Base-by-base conservation (phyloP, 2,329 filamentous ascomycete species). In the Fusarium acutatum region DNA sequence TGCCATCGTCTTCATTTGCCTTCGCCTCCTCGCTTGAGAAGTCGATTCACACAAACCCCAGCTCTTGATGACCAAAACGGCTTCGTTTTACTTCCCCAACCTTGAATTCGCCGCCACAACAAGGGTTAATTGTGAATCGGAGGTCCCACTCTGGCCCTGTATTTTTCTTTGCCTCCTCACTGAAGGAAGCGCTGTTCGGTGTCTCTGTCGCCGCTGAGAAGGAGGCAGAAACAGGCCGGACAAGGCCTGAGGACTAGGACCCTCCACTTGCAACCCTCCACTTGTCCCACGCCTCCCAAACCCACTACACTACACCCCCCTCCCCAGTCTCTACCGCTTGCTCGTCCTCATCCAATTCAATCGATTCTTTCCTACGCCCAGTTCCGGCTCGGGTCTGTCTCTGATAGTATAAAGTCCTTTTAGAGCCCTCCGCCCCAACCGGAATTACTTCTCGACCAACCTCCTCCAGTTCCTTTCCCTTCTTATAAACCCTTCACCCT, bases 371-470 rank as follows among this genome's bases (percentile, higher is more conserved):
- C 56, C 60, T 65, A 69, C 52, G 57, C 66, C 73, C 71, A 67
- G 67, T 67, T 72, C 76, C 62, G 57, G 71, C 68, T 69, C 64
- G 67, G 68, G 37, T 71, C 69, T 76, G 71, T 71, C 35, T 70
- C 69, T 76, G 69, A 75, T 79, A 54, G 66, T 69, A 79, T 79
- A 79, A 79, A 78, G 70, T 54, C 69, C 76, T 73, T 78, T 77
- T 72, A 64, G 67, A 74, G 49, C 60, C 76, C 77, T 74, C 74
- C 74, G 56, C 76, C 69, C 72, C 77, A 77, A 73, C 76, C 61
- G 58, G 28, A 38, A 18, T 43, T 38, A 43, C 26, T 65, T 66
- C 46, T 72, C 54, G 57, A 63, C 49, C 71, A 69, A 66, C 61
- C 66, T 74, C 60, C 63, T 62, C 61, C 67, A 62, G 52, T 46